Evolutionary conservation across 1,284 basidiomycete genomes (phyloP).

Genomic region (Ceratobasidium sp.): DNA sequence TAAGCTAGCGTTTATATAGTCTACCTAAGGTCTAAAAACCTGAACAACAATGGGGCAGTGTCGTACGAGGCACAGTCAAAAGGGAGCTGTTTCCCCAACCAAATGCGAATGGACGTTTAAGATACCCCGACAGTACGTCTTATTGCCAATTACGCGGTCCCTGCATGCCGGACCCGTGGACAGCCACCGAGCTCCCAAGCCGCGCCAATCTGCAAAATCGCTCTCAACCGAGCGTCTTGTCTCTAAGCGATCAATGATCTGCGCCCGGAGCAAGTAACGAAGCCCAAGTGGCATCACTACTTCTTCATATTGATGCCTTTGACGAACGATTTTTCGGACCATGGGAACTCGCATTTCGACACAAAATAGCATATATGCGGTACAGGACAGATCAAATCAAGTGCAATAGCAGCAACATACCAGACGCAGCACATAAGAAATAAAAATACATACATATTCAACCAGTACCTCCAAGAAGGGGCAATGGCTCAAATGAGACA

Average conservation of each 20-base stretch:
- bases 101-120: background rate
- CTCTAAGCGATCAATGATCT: background rate
- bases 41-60: constrained; percentile 20
- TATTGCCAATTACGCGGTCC: constrained; percentile 12
- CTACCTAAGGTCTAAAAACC: background rate
- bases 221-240: background rate
- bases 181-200: background rate
- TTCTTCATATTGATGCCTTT: background rate
- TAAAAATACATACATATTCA: background rate
- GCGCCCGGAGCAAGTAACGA: constrained; percentile 5
- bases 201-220: background rate
- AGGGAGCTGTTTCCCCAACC: constrained; percentile 24
- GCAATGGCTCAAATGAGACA: background rate
- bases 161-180: background rate
- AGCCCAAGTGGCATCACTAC: background rate
- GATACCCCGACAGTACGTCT: constrained; percentile 12
- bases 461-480: background rate
- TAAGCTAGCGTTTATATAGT: constrained; percentile 1
- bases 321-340: background rate
- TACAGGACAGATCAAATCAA: background rate
- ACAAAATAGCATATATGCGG: background rate
- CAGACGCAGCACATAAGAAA: background rate
- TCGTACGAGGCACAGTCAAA: constrained; percentile 12
- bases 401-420: background rate
- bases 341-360: background rate